These are phyloP conservation scores for Plicaturopsis crispa DNA, from an alignment of 768 basidiomycete species.

Conservation along the genomic window DNA sequence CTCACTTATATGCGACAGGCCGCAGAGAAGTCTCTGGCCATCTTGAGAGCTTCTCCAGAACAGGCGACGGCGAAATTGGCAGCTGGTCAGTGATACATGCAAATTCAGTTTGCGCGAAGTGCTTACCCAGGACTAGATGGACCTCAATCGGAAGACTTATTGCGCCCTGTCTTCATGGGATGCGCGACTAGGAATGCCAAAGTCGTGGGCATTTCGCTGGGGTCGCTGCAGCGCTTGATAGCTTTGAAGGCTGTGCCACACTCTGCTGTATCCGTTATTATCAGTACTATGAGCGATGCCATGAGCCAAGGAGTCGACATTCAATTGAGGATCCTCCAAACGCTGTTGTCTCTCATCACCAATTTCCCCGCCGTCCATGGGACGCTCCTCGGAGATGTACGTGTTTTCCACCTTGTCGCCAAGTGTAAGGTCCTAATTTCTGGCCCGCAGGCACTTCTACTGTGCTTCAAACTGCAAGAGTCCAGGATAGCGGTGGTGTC, in stretches of 20 bases:
- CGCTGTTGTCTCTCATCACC: slow-evolving; percentile 83
- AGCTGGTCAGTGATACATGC: slow-evolving; percentile 40
- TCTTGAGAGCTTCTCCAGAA: slow-evolving; percentile 76
- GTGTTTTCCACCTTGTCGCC: too few relatives aligned
- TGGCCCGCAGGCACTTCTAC: slow-evolving; percentile 76
- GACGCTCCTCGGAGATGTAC: slow-evolving; percentile 70
- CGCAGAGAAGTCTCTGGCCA: slow-evolving; percentile 79
- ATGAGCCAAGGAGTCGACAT: slow-evolving; percentile 96
- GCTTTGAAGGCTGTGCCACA: slow-evolving; percentile 79
- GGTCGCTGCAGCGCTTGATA: slow-evolving; percentile 87
- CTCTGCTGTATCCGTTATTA: slow-evolving; percentile 68
- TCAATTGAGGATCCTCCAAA: slow-evolving; percentile 89
- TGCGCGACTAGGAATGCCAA: slow-evolving; percentile 91
- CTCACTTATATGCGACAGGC: slow-evolving; percentile 40
- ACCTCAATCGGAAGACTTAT: slow-evolving; percentile 71
- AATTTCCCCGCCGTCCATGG: slow-evolving; percentile 83
- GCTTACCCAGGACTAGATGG: slow-evolving; percentile 39
- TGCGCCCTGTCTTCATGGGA: slow-evolving; percentile 88
- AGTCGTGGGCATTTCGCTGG: slow-evolving; percentile 87
- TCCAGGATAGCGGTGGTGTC: slow-evolving; percentile 95
- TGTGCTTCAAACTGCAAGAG: slow-evolving; percentile 94
- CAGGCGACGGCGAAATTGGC: slow-evolving; percentile 65
- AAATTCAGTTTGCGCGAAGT: slow-evolving; percentile 2
- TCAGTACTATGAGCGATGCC: slow-evolving; percentile 80
- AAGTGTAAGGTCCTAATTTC: too few relatives aligned